phyloP scores from a whole-genome alignment of 2,329 filamentous ascomycete species.

The Hypoxylon sp. region DNA sequence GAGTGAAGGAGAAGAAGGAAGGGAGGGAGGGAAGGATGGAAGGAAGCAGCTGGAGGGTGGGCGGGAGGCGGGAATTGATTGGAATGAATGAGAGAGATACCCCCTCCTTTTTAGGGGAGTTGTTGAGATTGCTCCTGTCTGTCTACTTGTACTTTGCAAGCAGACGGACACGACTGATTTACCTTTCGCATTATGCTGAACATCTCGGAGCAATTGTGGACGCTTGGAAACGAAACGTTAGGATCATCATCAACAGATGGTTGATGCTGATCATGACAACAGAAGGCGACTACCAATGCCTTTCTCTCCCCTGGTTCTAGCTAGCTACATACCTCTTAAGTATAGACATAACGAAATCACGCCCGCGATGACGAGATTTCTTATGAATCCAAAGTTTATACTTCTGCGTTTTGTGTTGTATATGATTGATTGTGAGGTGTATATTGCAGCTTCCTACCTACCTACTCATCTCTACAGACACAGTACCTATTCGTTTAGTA shows the following conservation, averaged over 20 bases:
- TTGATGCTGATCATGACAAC: too few species aligned
- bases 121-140: too few species aligned
- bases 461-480: too few species aligned
- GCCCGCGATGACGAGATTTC: conserved; percentile 31
- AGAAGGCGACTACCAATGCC: too few species aligned
- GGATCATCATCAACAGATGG: too few species aligned
- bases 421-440: not conserved
- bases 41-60: conserved; percentile 3
- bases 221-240: not conserved
- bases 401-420: not conserved
- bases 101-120: not conserved
- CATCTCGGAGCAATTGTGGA: conserved; percentile 12
- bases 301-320: conserved; percentile 4
- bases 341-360: conserved; percentile 20
- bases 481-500: too few species aligned
- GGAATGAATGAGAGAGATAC: conserved; percentile 8
- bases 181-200: conserved; percentile 6
- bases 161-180: conserved; percentile 1
- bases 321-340: not conserved
- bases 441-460: too few species aligned
- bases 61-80: conserved; percentile 6
- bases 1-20: not conserved
- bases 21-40: conserved; percentile 5
- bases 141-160: too few species aligned
- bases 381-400: conserved; percentile 19